A percentile compares a stretch with the other conserved stretches of the same genome.
Conservation (phyloP, 805 yeast species). For the Cyberlindnera suaveolens region DNA sequence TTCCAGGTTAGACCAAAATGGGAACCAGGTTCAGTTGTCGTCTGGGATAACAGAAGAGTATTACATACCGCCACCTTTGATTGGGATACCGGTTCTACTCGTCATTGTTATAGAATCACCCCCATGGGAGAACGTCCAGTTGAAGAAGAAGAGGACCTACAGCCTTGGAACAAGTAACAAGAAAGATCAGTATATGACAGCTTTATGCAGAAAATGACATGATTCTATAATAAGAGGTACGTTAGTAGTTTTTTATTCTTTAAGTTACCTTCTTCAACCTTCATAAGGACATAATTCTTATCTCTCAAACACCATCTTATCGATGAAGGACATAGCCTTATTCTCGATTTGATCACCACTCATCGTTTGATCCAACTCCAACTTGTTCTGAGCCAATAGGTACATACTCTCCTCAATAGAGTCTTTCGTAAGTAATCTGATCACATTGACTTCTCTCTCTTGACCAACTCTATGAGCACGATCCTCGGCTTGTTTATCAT, state of each 20-base stretch:
- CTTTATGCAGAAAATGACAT: constrained; percentile 2
- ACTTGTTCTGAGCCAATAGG: constrained; percentile 80
- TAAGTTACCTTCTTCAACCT: constrained; percentile 29
- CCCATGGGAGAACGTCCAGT: constrained; percentile 70
- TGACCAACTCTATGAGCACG: constrained; percentile 98
- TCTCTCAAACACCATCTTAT: constrained; percentile 36
- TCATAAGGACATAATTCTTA: constrained; percentile 33
- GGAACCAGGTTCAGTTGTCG: constrained; percentile 63
- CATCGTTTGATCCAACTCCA: constrained; percentile 62
- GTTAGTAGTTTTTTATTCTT: not conserved
- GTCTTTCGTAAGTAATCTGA: constrained; percentile 61
- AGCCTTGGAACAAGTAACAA: constrained; percentile 18
- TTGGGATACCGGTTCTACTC: constrained; percentile 58
- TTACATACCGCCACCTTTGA: constrained; percentile 66
- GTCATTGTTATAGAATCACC: constrained; percentile 73
- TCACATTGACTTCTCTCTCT: constrained; percentile 73
- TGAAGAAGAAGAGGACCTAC: constrained; percentile 36
- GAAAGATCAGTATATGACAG: not conserved
- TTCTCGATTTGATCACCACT: constrained; percentile 26
- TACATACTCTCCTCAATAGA: constrained; percentile 89
- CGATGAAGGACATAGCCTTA: constrained; percentile 25
- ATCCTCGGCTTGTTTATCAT: constrained; percentile 97
- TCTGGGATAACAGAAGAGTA: constrained; percentile 76
- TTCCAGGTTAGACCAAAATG: constrained; percentile 65
- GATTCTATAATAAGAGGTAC: constrained; percentile 5